Percentiles rank a stretch among this genome's conserved stretches.
Evolutionary conservation across 768 basidiomycete genomes (phyloP).

Genomic region (Lactifluus pinguis): DNA sequence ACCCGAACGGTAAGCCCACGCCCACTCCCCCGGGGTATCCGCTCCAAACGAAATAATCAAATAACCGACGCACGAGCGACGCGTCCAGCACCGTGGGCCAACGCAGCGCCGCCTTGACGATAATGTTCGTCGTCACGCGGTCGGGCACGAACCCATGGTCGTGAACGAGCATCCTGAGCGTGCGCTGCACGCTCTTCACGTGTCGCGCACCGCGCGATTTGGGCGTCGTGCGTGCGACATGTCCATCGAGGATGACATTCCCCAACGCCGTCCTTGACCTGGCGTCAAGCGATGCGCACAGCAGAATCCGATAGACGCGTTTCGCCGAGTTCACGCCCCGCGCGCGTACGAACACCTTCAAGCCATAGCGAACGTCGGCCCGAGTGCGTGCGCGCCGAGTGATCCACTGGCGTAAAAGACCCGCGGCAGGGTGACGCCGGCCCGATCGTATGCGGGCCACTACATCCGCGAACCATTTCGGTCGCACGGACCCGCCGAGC

Average conservation of each 20-base stretch:
- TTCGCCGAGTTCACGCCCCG: constrained; percentile 6
- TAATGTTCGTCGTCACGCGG: constrained; percentile 59
- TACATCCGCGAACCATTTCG: constrained; percentile 3
- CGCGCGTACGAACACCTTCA: constrained; percentile 5
- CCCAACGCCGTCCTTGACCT: constrained; percentile 36
- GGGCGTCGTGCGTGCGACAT: constrained; percentile 22
- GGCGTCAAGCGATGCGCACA: constrained; percentile 24
- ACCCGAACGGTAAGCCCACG: constrained; percentile 6
- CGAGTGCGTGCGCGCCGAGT: constrained; percentile 1
- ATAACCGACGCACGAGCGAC: constrained; percentile 41
- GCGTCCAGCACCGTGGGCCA: constrained; percentile 40
- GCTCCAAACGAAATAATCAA: constrained; percentile 50
- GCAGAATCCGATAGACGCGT: constrained; percentile 14
- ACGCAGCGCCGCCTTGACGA: constrained; percentile 50
- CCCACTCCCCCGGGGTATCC: constrained; percentile 41
- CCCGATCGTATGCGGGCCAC: constrained; percentile 20
- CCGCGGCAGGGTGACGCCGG: constrained; percentile 21
- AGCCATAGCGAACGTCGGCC: neutral
- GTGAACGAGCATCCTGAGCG: constrained; percentile 35
- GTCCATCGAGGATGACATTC: constrained; percentile 48
- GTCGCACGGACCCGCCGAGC: neutral
- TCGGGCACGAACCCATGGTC: constrained; percentile 50
- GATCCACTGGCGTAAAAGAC: constrained; percentile 19
- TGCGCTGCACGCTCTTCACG: constrained; percentile 33
- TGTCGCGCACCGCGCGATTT: constrained; percentile 34